A percentile compares a stretch with the other conserved stretches of the same genome.
Evolutionary conservation across 2,329 filamentous ascomycete genomes (phyloP).

Genomic region (Shiraia bambusicola): DNA sequence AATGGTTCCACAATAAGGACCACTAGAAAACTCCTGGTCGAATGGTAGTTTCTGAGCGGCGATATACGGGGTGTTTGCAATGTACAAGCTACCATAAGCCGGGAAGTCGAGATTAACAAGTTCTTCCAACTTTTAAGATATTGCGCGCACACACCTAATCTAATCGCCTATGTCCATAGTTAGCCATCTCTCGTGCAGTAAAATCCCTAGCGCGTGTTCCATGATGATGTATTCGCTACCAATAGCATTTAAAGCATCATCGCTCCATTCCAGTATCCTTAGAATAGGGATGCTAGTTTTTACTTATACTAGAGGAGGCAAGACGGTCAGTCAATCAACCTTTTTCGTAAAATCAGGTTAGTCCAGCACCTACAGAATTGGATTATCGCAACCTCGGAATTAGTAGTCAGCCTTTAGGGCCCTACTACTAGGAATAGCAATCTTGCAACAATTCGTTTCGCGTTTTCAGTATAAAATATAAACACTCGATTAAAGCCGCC

Average conservation of each 20-base stretch:
- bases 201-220: conserved; percentile 39
- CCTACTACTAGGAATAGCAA: conserved; percentile 47
- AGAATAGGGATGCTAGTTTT: conserved; percentile 48
- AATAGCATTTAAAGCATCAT: conserved; percentile 37
- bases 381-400: conserved; percentile 51
- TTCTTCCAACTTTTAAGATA: conserved; percentile 33
- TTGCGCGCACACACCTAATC: conserved; percentile 36
- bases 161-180: conserved; percentile 38
- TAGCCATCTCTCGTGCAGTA: conserved; percentile 38
- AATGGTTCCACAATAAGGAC: conserved; percentile 31
- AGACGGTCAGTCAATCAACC: conserved; percentile 12
- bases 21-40: conserved; percentile 30
- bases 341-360: conserved; percentile 5
- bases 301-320: conserved; percentile 32
- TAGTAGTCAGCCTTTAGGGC: conserved; percentile 40
- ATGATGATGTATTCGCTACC: conserved; percentile 46
- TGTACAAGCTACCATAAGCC: conserved; percentile 45
- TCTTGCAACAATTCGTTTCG: conserved; percentile 42
- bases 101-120: conserved; percentile 40
- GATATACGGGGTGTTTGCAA: conserved; percentile 22
- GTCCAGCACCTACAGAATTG: conserved; percentile 40
- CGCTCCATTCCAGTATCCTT: conserved; percentile 47
- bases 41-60: conserved; percentile 11
- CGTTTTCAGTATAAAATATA: conserved; percentile 46
- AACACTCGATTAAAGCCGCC: conserved; percentile 50